phyloP scores from a whole-genome alignment of 257 asterid genomes.

The Primulina huaijiensis region DNA sequence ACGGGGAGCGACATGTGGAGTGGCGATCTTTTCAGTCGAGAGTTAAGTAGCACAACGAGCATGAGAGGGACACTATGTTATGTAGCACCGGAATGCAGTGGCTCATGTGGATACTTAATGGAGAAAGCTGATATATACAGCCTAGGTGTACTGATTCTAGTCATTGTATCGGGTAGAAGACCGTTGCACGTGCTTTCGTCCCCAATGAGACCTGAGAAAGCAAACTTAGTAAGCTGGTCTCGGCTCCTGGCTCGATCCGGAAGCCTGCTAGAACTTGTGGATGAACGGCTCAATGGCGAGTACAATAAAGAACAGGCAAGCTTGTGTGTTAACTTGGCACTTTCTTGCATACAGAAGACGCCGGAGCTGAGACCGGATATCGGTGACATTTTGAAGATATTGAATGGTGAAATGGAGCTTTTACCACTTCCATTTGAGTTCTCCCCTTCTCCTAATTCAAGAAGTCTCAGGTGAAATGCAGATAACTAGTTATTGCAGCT shows the following conservation, averaged over 20 bases:
- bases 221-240: constrained; percentile 84
- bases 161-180: constrained; percentile 78
- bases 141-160: constrained; percentile 81
- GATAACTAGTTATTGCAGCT: constrained; percentile 24
- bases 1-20: constrained; percentile 72
- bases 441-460: constrained; percentile 90
- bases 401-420: constrained; percentile 83
- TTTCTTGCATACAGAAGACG: constrained; percentile 81
- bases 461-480: constrained; percentile 40
- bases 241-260: constrained; percentile 72
- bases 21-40: constrained; percentile 90
- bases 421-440: constrained; percentile 69
- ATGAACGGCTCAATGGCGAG: constrained; percentile 55
- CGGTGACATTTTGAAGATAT: constrained; percentile 66
- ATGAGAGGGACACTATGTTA: constrained; percentile 96
- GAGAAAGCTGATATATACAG: constrained; percentile 92
- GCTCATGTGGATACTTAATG: constrained; percentile 59
- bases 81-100: constrained; percentile 83
- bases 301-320: constrained; percentile 65
- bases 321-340: constrained; percentile 76
- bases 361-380: constrained; percentile 85
- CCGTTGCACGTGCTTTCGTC: constrained; percentile 88
- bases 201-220: constrained; percentile 90
- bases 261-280: constrained; percentile 66
- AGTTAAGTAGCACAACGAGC: constrained; percentile 92